phyloP scores from a whole-genome alignment of 176 grass and related monocot species.

The Pontederia paniculata region DNA sequence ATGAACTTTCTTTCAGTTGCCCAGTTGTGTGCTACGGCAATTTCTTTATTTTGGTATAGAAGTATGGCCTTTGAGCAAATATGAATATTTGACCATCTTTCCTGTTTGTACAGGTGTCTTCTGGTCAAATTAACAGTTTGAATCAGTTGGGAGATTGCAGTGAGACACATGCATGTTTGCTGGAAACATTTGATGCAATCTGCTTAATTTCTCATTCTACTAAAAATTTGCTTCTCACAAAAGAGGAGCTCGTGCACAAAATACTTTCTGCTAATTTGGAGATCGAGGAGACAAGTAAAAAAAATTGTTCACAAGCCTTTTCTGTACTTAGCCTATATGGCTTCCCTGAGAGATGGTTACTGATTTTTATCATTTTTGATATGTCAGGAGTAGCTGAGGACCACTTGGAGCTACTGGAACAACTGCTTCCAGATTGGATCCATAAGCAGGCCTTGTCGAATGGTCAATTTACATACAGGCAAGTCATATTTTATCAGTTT shows the following conservation, averaged over 20 bases:
- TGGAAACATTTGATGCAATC: conserved; percentile 59
- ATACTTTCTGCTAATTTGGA: conserved; percentile 86
- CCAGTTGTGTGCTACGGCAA: too few species aligned
- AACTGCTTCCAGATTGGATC: conserved; percentile 70
- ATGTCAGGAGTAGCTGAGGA: conserved; percentile 71
- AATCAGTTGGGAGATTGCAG: conserved; percentile 8
- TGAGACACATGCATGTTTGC: conserved; percentile 44
- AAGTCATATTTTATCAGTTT: conserved; percentile 21
- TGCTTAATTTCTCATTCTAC: conserved; percentile 53
- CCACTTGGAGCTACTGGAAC: conserved; percentile 58
- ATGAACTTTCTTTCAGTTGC: too few species aligned
- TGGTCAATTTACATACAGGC: conserved; percentile 75
- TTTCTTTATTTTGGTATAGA: too few species aligned
- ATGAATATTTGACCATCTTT: background rate
- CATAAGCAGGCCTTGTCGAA: conserved; percentile 37
- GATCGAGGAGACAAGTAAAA: conserved; percentile 67
- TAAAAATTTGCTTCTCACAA: conserved; percentile 59
- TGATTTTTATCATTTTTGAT: conserved; percentile 8
- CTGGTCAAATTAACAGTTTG: conserved; percentile 10
- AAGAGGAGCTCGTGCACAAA: conserved; percentile 78
- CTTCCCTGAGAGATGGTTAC: conserved; percentile 7
- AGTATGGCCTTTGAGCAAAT: too few species aligned
- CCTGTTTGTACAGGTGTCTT: conserved; percentile 14
- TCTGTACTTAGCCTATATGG: background rate
- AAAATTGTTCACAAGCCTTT: background rate